Evolutionary conservation across 805 yeast species (phyloP), one percentile per base, ranked within the genome.

Genomic region (Monosporozyma siamensis): DNA sequence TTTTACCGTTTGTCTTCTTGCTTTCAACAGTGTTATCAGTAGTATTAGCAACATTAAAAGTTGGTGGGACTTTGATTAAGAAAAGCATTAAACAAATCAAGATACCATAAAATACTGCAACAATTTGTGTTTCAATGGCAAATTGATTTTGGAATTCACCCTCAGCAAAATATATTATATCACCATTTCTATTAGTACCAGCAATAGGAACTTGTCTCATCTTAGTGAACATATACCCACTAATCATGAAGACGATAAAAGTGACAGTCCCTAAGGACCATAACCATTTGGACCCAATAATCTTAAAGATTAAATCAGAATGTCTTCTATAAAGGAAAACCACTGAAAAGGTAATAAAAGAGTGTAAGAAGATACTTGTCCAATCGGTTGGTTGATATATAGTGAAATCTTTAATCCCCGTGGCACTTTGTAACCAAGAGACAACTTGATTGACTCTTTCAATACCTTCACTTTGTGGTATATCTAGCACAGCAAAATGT

Each of bases 141-240:
- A 75, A 73, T 63, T 92, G 98, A 40, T 66, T 68, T 55, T 81
- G 84, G 54, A 83, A 88, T 27, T 87, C 87, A 4, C 70, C 67
- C 26, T 67, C 70, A 49, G 72, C 71, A 34, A 80, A 68, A 57
- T 80, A 84, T 37, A 64, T 72, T 21, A 68, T 59, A 21, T 57
- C 58, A 38, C 75, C 75, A 35, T 60, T 51, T 29, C 59, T 60
- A 35, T 63, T 60, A 35, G 63, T 60, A 25, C 74, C 74, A 29
- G 74, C 68, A 48, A 71, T 67, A 24, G 72, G 88, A 6, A 80
- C 71, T 30, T 74, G 74, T 62, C 97, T 77, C 48, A 92, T 92
- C 51, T 76, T 74, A 61, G 87, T 89, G 73, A 78, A 92, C 98
- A 92, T 92, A 65, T 88, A 83, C 14, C 98, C 98, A 6, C 90